Base-by-base conservation (phyloP, 169 alveolate species). In the Plasmodium billcollinsi region DNA sequence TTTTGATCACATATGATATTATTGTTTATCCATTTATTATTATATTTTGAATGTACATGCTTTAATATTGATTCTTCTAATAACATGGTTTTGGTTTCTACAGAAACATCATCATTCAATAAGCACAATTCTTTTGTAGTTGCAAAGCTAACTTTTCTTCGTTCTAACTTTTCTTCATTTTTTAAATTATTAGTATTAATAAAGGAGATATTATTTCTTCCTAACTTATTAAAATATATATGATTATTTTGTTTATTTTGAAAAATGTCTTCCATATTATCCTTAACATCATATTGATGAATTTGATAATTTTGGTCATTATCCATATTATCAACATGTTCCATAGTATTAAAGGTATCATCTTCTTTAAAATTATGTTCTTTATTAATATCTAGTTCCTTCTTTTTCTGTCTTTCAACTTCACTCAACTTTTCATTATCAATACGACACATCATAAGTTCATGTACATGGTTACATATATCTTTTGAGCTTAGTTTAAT, bases 71-170 rank as follows among this genome's bases (percentile, higher is more conserved):
- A 83, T 49, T 69, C 73, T 6, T 83, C 83, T 65, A 83, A 47
- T 18, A 59, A 56, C 58, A 83, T 54, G 1, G 91, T 83, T 63
- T 58, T 83, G 18, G 80, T 69, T 29, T 69, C 74, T 49, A 83
- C 58, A n/a, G 91, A 47, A 7, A 49, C 20, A 39, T 73, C 47
- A 56, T 70, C 76, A 54, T 67, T 73, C 47, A 83, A 67, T 49
- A 83, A 62, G 15, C 71, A 70, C 43, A 83, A 69, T 49, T 83
- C 91, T 62, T 83, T 83, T 45, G 78, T 83, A 18, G 85, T 69
- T 20, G 91, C 91, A 69, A 83, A 83, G 18, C 91, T 83, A 47
- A 83, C 91, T 33, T 83, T 83, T 21, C 91, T 69, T 9, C 91
- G 20, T 63, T 69, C 66, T n/a, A 63, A 20, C 70, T 83, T 83